Conservation (phyloP, 176 grass and related monocot species). For the Oryza rufipogon region DNA sequence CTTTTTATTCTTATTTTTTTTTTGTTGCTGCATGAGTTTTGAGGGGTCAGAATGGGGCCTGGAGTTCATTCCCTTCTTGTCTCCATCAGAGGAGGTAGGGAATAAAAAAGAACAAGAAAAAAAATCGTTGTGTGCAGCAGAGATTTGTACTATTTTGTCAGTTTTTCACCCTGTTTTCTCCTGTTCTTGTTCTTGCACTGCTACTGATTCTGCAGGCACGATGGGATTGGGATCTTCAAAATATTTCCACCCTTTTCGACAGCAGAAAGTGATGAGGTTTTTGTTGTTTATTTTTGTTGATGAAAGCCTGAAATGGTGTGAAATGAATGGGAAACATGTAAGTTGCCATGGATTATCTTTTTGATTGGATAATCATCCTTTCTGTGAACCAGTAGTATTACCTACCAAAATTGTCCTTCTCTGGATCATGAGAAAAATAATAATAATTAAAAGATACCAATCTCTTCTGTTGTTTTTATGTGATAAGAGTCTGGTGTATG, state of each 20-base stretch:
- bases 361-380: neutral
- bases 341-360: neutral
- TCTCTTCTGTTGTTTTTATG: neutral
- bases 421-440: neutral
- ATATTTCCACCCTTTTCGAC: neutral
- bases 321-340: neutral
- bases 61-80: neutral
- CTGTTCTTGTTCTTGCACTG: neutral
- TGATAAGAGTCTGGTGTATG: no score
- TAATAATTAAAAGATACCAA: neutral
- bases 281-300: neutral
- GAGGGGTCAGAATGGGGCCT: neutral
- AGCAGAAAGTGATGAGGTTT: neutral
- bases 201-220: neutral
- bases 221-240: neutral
- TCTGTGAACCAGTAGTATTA: neutral
- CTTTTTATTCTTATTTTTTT: no score
- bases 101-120: neutral
- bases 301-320: neutral
- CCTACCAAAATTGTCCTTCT: neutral
- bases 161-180: neutral
- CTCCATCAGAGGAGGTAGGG: neutral
- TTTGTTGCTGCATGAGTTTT: neutral
- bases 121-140: neutral
- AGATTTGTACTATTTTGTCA: neutral